Evolutionary conservation across 306 rosid species (phyloP), one percentile per base, ranked within the genome.

Genomic region (Potentilla sterilis): DNA sequence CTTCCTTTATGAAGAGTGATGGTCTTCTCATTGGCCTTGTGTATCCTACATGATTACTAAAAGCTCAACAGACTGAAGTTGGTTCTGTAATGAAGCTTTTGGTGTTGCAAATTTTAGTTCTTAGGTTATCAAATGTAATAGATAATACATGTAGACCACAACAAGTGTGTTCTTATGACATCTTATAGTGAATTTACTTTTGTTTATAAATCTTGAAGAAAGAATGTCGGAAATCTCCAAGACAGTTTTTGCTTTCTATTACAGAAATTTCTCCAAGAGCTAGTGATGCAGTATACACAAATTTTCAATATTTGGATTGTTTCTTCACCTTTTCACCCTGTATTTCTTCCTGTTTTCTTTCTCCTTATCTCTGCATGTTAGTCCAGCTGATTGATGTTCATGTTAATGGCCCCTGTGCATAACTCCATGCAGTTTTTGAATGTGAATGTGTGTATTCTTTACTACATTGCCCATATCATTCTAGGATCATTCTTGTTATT

Each of bases 1-100:
- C 81, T 84, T 63, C 89, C 94, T 4, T 67, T 57, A 28, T 80
- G 78, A 77, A 76, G 74, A 63, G 44, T 22, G 37, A 28, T 74
- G 59, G 11, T 34, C 44, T 58, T 34, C 62, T 47, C 65, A 61
- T 16, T 19, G 58, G 59, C 43, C 44, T n/a, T 11, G 0, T 28
- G 68, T 52, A 18, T 72, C 40, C 52, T 61, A 11, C 51, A 11
- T 24, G 21, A 40, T 38, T 38, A 59, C 22, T 7, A 37, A 47
- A 57, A 48, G 66, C 59, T 5, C 40, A 0, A 24, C 28, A 13
- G 44, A 62, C 22, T 15, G 40, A 64, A 72, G 41, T 49, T 54
- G 73, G 67, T 32, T 52, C 49, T 65, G n/a, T n/a, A 24, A 9
- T 52, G 61, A 48, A 48, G 70, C 48, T 35, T 37, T 35, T 32